A percentile compares a stretch with the other conserved stretches of the same genome.
These are phyloP conservation scores for Colletotrichum kahawae DNA, from an alignment of 2,329 filamentous ascomycete species.

Conservation along the genomic window DNA sequence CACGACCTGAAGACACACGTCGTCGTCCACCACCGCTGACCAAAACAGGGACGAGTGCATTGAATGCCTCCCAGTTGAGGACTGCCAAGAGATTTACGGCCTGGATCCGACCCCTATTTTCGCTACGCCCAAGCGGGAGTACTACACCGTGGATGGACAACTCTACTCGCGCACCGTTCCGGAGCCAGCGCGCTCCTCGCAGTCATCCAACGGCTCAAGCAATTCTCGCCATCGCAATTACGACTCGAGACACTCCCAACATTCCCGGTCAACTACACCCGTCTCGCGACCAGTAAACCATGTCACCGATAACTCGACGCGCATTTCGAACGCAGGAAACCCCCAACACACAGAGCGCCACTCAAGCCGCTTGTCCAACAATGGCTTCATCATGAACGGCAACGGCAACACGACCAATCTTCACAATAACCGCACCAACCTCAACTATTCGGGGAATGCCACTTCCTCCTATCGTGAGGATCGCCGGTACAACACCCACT, in stretches of 20 bases:
- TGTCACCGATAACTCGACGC: neutral
- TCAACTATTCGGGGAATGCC: neutral
- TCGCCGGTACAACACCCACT: neutral
- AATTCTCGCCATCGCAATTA: neutral
- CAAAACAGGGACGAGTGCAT: neutral
- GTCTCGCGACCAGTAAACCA: neutral
- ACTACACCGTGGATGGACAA: neutral
- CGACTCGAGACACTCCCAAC: neutral
- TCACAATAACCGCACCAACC: accelerated
- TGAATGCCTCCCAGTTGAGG: neutral
- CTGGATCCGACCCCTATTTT: neutral
- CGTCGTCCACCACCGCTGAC: neutral
- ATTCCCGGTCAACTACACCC: neutral
- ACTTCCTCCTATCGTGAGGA: neutral
- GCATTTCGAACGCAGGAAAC: neutral
- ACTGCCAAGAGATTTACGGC: neutral
- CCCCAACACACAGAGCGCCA: neutral
- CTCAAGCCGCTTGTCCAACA: neutral
- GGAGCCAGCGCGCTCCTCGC: neutral
- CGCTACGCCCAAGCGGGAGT: neutral
- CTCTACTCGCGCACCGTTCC: neutral
- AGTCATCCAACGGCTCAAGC: neutral
- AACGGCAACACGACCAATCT: neutral
- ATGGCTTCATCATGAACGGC: neutral
- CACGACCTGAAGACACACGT: accelerated